phyloP scores from a whole-genome alignment of 2,329 filamentous ascomycete species.

The Sclerotiophoma versabilis region DNA sequence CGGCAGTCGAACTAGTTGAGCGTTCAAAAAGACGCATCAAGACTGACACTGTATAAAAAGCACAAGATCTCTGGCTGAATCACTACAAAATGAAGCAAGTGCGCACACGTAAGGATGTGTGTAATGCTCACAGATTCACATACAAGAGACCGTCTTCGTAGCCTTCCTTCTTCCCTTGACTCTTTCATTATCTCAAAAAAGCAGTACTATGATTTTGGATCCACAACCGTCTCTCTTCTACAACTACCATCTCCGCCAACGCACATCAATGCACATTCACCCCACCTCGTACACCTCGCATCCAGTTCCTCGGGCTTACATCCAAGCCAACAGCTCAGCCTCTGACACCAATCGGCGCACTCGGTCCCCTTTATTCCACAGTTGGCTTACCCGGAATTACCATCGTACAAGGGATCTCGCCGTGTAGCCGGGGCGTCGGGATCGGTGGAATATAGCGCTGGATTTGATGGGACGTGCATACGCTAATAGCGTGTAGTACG shows the following conservation, averaged over 20 bases:
- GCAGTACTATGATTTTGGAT: not conserved
- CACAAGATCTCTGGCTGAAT: too few species aligned
- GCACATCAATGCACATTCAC: not conserved
- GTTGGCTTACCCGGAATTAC: slow-evolving; percentile 3
- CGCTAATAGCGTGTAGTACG: slow-evolving; percentile 14
- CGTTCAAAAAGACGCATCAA: not conserved
- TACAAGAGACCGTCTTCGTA: too few species aligned
- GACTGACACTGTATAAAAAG: not conserved
- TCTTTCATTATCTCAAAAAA: not conserved
- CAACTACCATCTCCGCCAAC: not conserved
- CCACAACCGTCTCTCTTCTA: not conserved
- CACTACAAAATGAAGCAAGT: too few species aligned
- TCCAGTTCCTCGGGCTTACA: not conserved
- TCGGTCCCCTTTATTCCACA: slow-evolving; percentile 26
- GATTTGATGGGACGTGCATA: slow-evolving; percentile 35
- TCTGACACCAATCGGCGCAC: slow-evolving; percentile 41
- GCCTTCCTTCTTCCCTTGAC: too few species aligned
- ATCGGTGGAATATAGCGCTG: slow-evolving; percentile 26
- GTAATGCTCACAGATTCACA: too few species aligned
- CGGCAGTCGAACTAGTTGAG: not conserved
- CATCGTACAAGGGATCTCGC: slow-evolving; percentile 28
- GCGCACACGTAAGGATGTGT: too few species aligned
- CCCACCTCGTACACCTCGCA: not conserved
- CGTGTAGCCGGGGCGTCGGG: slow-evolving; percentile 22
- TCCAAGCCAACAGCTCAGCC: slow-evolving; percentile 5